Conservation (phyloP, 495 filamentous ascomycete genomes). For the Podospora didyma region DNA sequence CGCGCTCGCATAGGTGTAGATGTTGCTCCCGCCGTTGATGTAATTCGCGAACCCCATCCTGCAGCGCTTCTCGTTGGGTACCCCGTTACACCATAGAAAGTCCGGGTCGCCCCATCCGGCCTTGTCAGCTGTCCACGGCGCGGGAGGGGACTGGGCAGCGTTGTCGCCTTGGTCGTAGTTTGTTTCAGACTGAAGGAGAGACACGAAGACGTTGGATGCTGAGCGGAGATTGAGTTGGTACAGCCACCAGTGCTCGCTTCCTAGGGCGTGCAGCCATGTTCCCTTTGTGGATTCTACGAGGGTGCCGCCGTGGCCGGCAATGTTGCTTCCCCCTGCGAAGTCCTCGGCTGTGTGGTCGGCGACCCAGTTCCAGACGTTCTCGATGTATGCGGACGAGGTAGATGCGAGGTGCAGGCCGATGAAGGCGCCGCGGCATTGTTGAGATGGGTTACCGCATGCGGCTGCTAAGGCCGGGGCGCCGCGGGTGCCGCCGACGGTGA, state of each 20-base stretch:
- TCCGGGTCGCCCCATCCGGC: constrained; percentile 49
- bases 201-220: constrained; percentile 73
- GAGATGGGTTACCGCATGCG: constrained; percentile 36
- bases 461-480: constrained; percentile 35
- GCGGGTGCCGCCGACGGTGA: constrained; percentile 57
- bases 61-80: constrained; percentile 34
- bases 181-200: constrained; percentile 81
- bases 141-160: constrained; percentile 39
- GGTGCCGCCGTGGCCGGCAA: constrained; percentile 45
- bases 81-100: constrained; percentile 41
- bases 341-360: constrained; percentile 71
- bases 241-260: constrained; percentile 69
- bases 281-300: constrained; percentile 55
- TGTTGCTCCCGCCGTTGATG: constrained; percentile 54
- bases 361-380: constrained; percentile 71
- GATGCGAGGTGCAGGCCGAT: constrained; percentile 62
- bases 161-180: constrained; percentile 87
- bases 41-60: constrained; percentile 40
- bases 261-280: constrained; percentile 64
- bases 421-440: constrained; percentile 63
- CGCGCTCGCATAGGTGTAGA: constrained; percentile 58
- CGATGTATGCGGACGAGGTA: constrained; percentile 55
- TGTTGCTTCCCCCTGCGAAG: constrained; percentile 38
- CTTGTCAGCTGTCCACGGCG: constrained; percentile 47
- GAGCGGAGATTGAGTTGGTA: constrained; percentile 73